phyloP scores from a whole-genome alignment of 2,329 filamentous ascomycete species.

The Trichoderma asperellum region DNA sequence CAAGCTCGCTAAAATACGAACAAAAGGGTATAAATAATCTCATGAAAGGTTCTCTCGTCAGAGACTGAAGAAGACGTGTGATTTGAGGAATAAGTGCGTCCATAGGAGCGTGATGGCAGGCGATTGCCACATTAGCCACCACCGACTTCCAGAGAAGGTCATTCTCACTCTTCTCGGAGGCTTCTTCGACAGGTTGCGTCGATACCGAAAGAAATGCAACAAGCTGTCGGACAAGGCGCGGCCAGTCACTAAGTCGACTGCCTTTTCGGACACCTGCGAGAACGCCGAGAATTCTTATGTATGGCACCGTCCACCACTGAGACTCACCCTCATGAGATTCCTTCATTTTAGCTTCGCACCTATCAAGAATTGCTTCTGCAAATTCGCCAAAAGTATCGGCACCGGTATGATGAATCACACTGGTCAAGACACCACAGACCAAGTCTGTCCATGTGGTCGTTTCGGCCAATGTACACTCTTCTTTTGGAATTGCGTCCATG shows the following conservation, averaged over 20 bases:
- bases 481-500: conserved; percentile 54
- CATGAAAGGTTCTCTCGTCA: conserved; percentile 69
- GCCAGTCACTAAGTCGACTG: conserved; percentile 73
- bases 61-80: conserved; percentile 63
- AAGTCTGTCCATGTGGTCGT: conserved; percentile 64
- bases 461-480: conserved; percentile 53
- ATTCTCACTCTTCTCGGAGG: conserved; percentile 40
- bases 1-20: conserved; percentile 75
- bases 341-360: conserved; percentile 45
- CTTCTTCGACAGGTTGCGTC: conserved; percentile 40
- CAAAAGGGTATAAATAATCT: conserved; percentile 84
- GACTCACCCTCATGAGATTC: conserved; percentile 35
- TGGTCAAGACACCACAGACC: conserved; percentile 75
- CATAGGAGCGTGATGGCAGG: conserved; percentile 77
- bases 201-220: conserved; percentile 55
- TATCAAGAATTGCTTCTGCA: conserved; percentile 62
- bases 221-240: conserved; percentile 60
- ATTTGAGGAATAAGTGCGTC: conserved; percentile 76
- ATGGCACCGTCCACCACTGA: conserved; percentile 50
- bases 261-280: conserved; percentile 82
- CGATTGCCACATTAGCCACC: conserved; percentile 64
- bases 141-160: conserved; percentile 60
- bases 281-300: conserved; percentile 66
- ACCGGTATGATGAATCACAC: conserved; percentile 80
- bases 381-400: conserved; percentile 73